phyloP scores from a whole-genome alignment of 2,329 filamentous ascomycete genomes.

The Colletotrichum sp. region DNA sequence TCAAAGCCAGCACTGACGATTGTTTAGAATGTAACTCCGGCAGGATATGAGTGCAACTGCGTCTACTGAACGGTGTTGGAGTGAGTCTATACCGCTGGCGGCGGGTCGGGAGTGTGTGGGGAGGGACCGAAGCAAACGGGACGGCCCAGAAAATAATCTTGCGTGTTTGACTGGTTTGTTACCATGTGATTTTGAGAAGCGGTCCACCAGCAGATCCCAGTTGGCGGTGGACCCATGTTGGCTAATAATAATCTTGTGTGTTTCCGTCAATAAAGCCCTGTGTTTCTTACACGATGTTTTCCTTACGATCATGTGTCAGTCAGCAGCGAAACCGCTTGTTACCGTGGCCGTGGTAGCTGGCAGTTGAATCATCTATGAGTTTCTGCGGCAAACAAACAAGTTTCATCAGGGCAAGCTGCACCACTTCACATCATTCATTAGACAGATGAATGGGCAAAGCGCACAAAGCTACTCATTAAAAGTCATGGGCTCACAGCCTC shows the following conservation, averaged over 20 bases:
- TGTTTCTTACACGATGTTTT: background rate
- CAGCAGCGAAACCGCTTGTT: background rate
- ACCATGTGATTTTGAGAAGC: background rate
- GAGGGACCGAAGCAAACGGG: background rate
- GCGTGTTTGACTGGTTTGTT: background rate
- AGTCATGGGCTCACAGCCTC: background rate
- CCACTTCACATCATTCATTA: background rate
- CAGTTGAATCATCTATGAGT: fast-evolving
- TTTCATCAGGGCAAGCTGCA: background rate
- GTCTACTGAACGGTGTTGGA: background rate
- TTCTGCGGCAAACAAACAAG: background rate
- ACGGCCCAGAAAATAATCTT: background rate
- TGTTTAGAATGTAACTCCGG: background rate
- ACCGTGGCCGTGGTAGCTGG: background rate
- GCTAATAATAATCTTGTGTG: background rate
- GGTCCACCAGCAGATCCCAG: background rate
- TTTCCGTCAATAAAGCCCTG: background rate
- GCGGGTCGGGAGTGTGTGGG: fast-evolving
- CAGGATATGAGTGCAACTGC: background rate
- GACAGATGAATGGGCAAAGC: background rate
- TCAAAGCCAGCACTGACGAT: background rate
- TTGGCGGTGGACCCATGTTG: background rate
- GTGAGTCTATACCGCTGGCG: background rate
- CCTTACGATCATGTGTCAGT: background rate
- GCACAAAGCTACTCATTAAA: background rate